These are phyloP conservation scores for Yueomyces sp. DNA, from an alignment of 805 yeast species.

Conservation along the genomic window DNA sequence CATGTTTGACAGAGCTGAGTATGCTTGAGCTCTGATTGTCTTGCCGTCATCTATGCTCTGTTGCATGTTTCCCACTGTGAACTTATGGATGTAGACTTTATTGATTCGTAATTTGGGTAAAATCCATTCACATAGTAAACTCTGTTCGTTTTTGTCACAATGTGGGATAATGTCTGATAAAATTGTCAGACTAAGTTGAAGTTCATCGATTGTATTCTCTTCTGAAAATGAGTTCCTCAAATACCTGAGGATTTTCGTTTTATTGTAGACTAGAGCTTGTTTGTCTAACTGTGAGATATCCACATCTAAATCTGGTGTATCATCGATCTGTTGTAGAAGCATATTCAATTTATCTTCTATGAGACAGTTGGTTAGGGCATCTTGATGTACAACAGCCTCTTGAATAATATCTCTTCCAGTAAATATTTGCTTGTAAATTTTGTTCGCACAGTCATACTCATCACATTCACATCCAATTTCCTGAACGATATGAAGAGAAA, in stretches of 20 bases:
- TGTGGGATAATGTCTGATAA: background rate
- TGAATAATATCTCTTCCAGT: background rate
- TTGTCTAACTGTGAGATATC: too few relatives aligned
- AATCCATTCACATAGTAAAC: background rate
- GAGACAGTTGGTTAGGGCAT: background rate
- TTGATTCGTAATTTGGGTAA: background rate
- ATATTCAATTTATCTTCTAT: too few relatives aligned
- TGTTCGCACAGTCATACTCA: too few relatives aligned
- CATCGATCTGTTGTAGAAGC: too few relatives aligned
- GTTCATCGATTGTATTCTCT: background rate
- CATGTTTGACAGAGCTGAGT: conserved; percentile 7
- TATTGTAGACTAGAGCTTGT: too few relatives aligned
- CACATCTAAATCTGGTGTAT: too few relatives aligned
- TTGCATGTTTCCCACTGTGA: conserved; percentile 19
- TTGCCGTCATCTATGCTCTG: conserved; percentile 19
- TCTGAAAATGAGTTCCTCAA: background rate
- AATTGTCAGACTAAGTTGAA: background rate
- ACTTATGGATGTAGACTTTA: background rate
- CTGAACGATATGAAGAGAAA: background rate
- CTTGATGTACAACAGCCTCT: background rate
- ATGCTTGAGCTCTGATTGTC: conserved; percentile 7
- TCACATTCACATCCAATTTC: background rate
- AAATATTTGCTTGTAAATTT: too few relatives aligned
- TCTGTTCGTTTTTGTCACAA: background rate
- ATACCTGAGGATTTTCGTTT: too few relatives aligned